A percentile compares a stretch with the other conserved stretches of the same genome.
Evolutionary conservation across 306 rosid genomes (phyloP).

Genomic region (Trichosanthes cucumerina): DNA sequence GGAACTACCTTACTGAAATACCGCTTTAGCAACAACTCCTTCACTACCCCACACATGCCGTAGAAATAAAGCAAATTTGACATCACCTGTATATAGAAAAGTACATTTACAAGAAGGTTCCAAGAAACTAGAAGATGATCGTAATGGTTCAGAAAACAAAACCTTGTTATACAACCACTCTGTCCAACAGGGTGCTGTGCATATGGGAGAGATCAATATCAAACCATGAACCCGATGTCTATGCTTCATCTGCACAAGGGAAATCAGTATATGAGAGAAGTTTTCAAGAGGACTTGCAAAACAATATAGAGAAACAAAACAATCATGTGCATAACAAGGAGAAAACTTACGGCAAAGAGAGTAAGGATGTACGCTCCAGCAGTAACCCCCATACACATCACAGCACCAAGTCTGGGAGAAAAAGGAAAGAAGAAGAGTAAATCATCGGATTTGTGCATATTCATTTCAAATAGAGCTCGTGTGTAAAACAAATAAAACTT

Average conservation of each 20-base stretch:
- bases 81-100: constrained; percentile 49
- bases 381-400: constrained; percentile 94
- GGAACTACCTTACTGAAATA: constrained; percentile 82
- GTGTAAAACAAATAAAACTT: neutral
- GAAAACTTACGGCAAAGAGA: constrained; percentile 73
- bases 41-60: constrained; percentile 90
- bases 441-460: neutral
- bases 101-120: constrained; percentile 8
- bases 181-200: constrained; percentile 82
- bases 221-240: constrained; percentile 75
- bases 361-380: constrained; percentile 94
- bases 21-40: constrained; percentile 75
- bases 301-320: neutral
- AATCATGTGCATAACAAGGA: neutral
- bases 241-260: constrained; percentile 69
- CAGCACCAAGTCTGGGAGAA: constrained; percentile 59
- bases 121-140: constrained; percentile 5
- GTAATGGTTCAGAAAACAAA: constrained; percentile 17
- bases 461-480: neutral
- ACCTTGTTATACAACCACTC: constrained; percentile 98
- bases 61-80: constrained; percentile 75
- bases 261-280: neutral
- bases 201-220: constrained; percentile 86
- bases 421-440: constrained; percentile 1
- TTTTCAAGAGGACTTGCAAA: neutral